Percentiles rank a stretch among this genome's conserved stretches.
phyloP scores from a whole-genome alignment of 768 basidiomycete species.

The Tulasnella calospora region DNA sequence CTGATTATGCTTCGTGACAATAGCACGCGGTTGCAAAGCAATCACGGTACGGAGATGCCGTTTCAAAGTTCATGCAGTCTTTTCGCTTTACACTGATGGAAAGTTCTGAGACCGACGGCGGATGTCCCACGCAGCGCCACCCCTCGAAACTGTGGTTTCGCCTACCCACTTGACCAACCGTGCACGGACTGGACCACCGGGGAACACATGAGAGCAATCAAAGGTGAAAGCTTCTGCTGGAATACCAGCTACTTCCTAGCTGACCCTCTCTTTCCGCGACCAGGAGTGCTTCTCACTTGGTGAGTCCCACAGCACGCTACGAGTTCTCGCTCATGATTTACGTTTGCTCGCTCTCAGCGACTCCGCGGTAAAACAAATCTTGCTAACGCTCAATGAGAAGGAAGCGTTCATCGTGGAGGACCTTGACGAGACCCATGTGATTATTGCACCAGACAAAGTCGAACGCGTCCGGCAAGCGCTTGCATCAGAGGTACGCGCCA shows the following conservation, averaged over 20 bases:
- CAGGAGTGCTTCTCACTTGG: not conserved
- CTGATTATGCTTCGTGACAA: no score
- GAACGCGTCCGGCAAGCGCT: slow-evolving; percentile 65
- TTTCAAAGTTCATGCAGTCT: no score
- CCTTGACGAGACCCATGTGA: slow-evolving; percentile 74
- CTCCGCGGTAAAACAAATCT: slow-evolving; percentile 83
- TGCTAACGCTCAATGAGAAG: slow-evolving; percentile 62
- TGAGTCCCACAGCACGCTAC: not conserved
- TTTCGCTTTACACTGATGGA: no score
- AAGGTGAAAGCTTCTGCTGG: not conserved
- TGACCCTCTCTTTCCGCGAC: not conserved
- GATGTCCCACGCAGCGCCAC: not conserved
- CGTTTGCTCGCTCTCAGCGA: slow-evolving; percentile 49
- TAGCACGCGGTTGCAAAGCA: no score
- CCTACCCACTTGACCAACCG: not conserved
- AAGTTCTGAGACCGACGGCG: no score
- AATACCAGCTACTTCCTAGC: not conserved
- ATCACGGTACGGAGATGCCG: no score
- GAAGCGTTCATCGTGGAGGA: slow-evolving; percentile 74
- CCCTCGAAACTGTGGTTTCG: not conserved
- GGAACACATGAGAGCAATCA: not conserved
- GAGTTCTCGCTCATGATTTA: not conserved
- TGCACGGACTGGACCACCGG: not conserved
- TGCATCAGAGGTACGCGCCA: slow-evolving; percentile 58
- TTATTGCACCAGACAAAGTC: slow-evolving; percentile 79